Evolutionary conservation across 495 filamentous ascomycete species (phyloP), one percentile per base, ranked within the genome.

Genomic region (Viridothelium virens): DNA sequence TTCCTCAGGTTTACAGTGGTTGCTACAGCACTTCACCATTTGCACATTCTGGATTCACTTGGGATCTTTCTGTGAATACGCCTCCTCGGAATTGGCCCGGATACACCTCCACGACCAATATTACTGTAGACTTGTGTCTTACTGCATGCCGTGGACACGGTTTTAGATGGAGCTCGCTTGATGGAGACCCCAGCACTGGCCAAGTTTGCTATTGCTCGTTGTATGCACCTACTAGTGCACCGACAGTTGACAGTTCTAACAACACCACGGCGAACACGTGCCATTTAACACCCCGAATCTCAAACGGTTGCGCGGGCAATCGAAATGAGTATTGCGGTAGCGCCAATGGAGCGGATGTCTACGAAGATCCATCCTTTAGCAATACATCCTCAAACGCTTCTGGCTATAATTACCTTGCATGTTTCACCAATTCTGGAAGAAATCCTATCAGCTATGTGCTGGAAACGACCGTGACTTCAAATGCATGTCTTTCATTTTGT

Each of bases 261-360:
- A 65, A 65, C 63, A 38, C 14, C 16, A 48, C 44, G 11, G 14
- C 7, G 31, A 65, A 53, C 34, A 65, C 63, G 14, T 65, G 63
- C 44, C 63, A 65, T 31, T 7, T 65, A 31, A n/a, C 63, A 36
- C 53, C 53, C 10, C 53, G 36, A 59, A 36, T 6, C 14, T 50
- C 63, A 46, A 65, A 65, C 34, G 41, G 41, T 18, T 65, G 63
- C 18, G n/a, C 63, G 2, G 63, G 44, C 18, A 65, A 65, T 53
- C 25, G 18, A 31, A 65, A 56, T 34, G 41, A 65, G 63, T 56
- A 18, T 18, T 65, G 63, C 36, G 63, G 63, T 1, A 65, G 41
- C 44, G 33, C 41, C 31, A 4, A 6, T 7, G 44, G 63, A 11
- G n/a, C 63, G 18, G 63, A 65, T 16, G 39, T 65, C 5, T 65